Conservation (phyloP, 768 basidiomycete species). For the Lentinula boryana region DNA sequence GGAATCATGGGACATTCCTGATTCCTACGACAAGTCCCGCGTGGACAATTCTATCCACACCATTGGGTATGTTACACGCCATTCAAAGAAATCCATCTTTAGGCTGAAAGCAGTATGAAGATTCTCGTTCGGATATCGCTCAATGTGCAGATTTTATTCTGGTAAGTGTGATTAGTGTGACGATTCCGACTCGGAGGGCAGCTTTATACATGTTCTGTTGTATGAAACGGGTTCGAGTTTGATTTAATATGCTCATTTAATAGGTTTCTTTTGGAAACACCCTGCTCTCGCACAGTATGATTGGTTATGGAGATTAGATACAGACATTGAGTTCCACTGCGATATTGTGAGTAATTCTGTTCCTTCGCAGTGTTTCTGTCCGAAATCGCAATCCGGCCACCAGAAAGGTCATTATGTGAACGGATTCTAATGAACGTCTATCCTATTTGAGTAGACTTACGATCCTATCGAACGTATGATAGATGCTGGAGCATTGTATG, state of each 20-base stretch:
- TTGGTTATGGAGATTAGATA: constrained; percentile 24
- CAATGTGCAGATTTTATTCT: constrained; percentile 26
- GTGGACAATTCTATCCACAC: constrained; percentile 17
- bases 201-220: neutral
- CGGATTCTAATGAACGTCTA: too few relatives aligned
- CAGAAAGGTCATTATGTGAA: too few relatives aligned
- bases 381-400: neutral
- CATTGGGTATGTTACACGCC: constrained; percentile 15
- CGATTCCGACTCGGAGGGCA: too few relatives aligned
- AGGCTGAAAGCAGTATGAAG: constrained; percentile 5
- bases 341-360: constrained; percentile 18
- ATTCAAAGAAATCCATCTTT: neutral
- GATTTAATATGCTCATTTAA: neutral
- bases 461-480: constrained; percentile 21
- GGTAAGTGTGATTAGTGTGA: constrained; percentile 8
- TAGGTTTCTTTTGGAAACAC: constrained; percentile 25
- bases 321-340: constrained; percentile 26
- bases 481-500: constrained; percentile 18
- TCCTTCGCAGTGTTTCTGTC: neutral
- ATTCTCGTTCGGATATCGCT: constrained; percentile 21
- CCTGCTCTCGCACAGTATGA: constrained; percentile 20
- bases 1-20: constrained; percentile 20
- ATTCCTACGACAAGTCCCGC: constrained; percentile 14
- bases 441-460: constrained; percentile 15
- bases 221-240: too few relatives aligned